A percentile compares a stretch with the other conserved stretches of the same genome.
These are phyloP conservation scores for Backusella tarrabulga DNA, from an alignment of 192 early-diverging fungal species.

Conservation along the genomic window DNA sequence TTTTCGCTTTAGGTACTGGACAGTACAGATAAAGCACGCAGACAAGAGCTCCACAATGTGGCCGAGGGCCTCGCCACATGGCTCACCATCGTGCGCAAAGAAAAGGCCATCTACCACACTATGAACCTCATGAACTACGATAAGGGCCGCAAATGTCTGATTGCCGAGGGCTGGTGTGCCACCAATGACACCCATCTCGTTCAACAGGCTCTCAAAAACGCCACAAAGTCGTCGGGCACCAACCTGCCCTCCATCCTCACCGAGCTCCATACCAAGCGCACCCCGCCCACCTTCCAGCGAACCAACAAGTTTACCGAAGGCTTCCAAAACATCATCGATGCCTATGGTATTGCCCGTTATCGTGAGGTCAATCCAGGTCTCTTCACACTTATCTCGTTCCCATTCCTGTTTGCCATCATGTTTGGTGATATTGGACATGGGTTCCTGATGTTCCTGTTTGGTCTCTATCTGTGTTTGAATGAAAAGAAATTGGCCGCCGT, in stretches of 20 bases:
- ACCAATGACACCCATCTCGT: slow-evolving; percentile 77
- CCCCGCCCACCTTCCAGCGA: slow-evolving; percentile 91
- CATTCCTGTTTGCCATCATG: slow-evolving; percentile 99
- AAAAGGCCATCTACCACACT: slow-evolving; percentile 95
- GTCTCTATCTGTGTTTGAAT: slow-evolving; percentile 70
- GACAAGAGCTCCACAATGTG: slow-evolving; percentile 79
- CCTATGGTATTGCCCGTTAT: slow-evolving; percentile 95
- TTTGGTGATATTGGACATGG: slow-evolving; percentile 99
- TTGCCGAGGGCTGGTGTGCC: slow-evolving; percentile 99
- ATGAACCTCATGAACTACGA: slow-evolving; percentile 98
- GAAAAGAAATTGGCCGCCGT: slow-evolving; percentile 75
- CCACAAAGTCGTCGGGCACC: slow-evolving; percentile 74
- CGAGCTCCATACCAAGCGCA: slow-evolving; percentile 79
- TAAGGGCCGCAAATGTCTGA: slow-evolving; percentile 85
- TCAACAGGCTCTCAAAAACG: slow-evolving; percentile 79
- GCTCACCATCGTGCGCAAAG: slow-evolving; percentile 90
- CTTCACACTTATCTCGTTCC: slow-evolving; percentile 97
- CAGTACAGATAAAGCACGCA: slow-evolving; percentile 81
- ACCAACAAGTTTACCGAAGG: slow-evolving; percentile 94
- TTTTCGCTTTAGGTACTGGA: slow-evolving; percentile 60
- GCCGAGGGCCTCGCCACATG: slow-evolving; percentile 85
- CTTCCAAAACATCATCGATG: slow-evolving; percentile 96
- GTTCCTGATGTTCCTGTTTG: slow-evolving; percentile 76
- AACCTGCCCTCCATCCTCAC: slow-evolving; percentile 86
- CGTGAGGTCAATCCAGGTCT: slow-evolving; percentile 98